These are phyloP conservation scores for Paramecium pentaurelia DNA, from an alignment of 73 alveolate species.

Conservation along the genomic window DNA sequence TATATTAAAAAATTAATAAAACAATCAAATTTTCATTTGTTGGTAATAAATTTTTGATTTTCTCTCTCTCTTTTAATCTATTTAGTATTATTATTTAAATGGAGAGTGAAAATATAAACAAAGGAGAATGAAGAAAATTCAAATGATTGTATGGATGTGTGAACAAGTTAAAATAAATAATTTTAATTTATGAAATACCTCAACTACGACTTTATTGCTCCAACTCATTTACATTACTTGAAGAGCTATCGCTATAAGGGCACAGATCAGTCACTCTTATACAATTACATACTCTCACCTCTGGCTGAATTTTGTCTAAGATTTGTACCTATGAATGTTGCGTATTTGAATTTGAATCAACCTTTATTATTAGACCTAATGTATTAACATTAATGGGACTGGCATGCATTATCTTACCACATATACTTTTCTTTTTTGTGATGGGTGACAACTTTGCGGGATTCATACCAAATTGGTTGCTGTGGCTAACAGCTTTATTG, in stretches of 20 bases:
- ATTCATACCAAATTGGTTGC: background rate
- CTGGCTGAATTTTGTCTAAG: background rate
- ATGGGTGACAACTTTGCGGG: constrained; percentile 1
- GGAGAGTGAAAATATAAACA: background rate
- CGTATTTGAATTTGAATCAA: background rate
- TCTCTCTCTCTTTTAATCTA: background rate
- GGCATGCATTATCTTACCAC: background rate
- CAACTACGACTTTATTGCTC: background rate
- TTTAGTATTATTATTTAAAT: background rate
- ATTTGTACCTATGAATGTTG: constrained; percentile 3
- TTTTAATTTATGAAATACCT: background rate
- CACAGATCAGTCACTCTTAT: background rate
- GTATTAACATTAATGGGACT: background rate
- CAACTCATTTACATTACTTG: background rate
- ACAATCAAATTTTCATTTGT: background rate
- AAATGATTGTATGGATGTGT: background rate
- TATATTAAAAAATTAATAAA: background rate
- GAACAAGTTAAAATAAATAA: background rate
- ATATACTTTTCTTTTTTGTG: background rate
- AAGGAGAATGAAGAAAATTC: background rate
- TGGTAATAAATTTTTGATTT: background rate
- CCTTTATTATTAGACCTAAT: background rate
- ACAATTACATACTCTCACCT: background rate
- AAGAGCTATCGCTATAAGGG: background rate
- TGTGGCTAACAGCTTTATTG: background rate